Base-by-base conservation (phyloP, 1,284 basidiomycete genomes). In the Malassezia vespertilionis region DNA sequence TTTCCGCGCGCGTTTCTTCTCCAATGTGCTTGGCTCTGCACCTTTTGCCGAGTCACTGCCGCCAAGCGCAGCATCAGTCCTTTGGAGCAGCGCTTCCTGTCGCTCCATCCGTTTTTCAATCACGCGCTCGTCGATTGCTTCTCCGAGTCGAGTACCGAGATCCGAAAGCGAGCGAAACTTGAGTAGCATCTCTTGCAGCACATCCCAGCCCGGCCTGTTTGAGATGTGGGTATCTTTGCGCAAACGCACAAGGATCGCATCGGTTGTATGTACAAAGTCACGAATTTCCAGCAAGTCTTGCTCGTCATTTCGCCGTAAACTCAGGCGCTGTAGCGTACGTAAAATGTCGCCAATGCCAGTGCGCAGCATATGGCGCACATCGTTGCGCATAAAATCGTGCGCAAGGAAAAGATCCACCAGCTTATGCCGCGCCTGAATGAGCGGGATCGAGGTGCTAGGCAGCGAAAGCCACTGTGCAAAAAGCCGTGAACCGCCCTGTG, bases 61-160 rank as follows among this genome's bases (percentile, higher is more conserved):
- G 15, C 15, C 34, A 21, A 18, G 20, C 24, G 23, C 51, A 40
- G 11, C 48, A 26, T 34, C 40, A 28, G 1, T 38, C 28, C 6
- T 36, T 33, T 22, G 44, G 38, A 5, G 18, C 4, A 50, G 56
- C 7, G 52, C 58, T 31, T 65, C 60, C 40, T 62, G 62, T n/a
- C 50, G 46, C 37, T 57, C 46, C 15, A 61, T 20, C 2, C 66
- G 43, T 34, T 46, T 40, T 26, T 63, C 61, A 21, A 69, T 64
- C n/a, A 69, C 66, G 4, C 56, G 39, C 40, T 67, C 66, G 33
- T 69, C 66, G n/a, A 69, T 69, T 8, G 66, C 66, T 1, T 47
- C 43, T 2, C 54, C 65, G 4, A 69, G 36, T 21, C 44, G 53
- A 14, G 34, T 26, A 21, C 61, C 57, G 5, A 67, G 41, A 21